These are phyloP conservation scores for Scenedesmus sp. DNA, from an alignment of 163 green algal species.

Conservation along the genomic window DNA sequence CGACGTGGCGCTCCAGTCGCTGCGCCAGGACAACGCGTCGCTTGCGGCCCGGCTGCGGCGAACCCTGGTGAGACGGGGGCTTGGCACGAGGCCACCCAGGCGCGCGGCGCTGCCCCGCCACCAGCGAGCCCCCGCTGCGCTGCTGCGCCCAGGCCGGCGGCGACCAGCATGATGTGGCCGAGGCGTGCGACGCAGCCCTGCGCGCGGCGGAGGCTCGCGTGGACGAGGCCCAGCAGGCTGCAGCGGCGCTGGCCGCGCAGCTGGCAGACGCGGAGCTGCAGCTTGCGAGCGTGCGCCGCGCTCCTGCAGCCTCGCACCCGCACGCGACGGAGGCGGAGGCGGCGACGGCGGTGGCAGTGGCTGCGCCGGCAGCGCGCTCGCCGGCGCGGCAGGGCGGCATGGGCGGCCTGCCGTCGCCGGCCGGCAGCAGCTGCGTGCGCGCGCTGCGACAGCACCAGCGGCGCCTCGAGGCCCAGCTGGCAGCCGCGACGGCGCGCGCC, in stretches of 20 bases:
- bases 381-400: background rate
- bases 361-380: background rate
- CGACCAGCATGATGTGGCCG: background rate
- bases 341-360: too few species aligned
- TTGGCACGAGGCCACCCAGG: too few species aligned
- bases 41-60: too few species aligned
- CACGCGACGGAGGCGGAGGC: too few species aligned
- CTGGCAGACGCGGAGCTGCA: conserved; percentile 27
- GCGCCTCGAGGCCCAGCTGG: conserved; percentile 17
- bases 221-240: conserved; percentile 28
- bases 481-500: background rate
- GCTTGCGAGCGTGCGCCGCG: conserved; percentile 14
- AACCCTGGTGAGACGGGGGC: too few species aligned
- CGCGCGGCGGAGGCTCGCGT: conserved; percentile 2
- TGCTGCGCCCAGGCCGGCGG: conserved; percentile 24
- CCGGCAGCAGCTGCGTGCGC: background rate
- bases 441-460: conserved; percentile 33
- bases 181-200: conserved; percentile 22
- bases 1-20: too few species aligned
- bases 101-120: too few species aligned
- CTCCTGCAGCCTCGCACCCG: too few species aligned
- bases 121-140: too few species aligned
- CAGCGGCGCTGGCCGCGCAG: conserved; percentile 29
- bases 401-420: background rate
- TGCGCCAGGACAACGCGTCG: too few species aligned